Percentiles rank a stretch among this genome's conserved stretches.
These are phyloP conservation scores for Diutina ranongensis DNA, from an alignment of 1,139 yeast genomes.

Conservation along the genomic window DNA sequence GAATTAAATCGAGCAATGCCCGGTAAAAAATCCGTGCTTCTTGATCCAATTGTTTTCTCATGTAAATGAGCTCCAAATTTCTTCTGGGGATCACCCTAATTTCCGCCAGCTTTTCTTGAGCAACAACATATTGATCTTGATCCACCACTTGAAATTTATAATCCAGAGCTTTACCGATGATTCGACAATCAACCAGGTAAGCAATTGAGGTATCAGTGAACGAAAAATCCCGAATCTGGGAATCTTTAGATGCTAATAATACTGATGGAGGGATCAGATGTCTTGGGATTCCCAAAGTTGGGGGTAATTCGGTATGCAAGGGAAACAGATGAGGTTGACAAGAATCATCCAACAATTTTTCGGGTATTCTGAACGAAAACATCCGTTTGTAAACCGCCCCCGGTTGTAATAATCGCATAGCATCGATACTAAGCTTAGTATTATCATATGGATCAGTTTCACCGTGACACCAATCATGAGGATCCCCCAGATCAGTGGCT, in stretches of 20 bases:
- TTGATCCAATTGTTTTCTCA: slow-evolving; percentile 8
- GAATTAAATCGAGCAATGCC: slow-evolving; percentile 26
- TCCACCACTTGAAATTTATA: slow-evolving; percentile 13
- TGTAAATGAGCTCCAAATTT: slow-evolving; percentile 13
- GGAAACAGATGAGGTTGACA: slow-evolving; percentile 25
- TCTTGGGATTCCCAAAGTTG: slow-evolving; percentile 20
- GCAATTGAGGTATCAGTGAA: slow-evolving; percentile 23
- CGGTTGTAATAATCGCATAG: slow-evolving; percentile 22
- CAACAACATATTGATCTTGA: slow-evolving; percentile 27
- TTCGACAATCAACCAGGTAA: slow-evolving; percentile 29
- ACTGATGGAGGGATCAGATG: slow-evolving; percentile 4
- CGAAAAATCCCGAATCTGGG: slow-evolving; percentile 19
- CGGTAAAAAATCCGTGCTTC: slow-evolving; percentile 17
- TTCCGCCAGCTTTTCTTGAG: slow-evolving; percentile 23
- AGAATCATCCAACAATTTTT: slow-evolving; percentile 25
- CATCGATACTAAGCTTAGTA: slow-evolving; percentile 21
- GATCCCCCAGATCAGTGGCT: slow-evolving; percentile 35
- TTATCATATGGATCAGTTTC: slow-evolving; percentile 35
- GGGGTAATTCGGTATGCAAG: slow-evolving; percentile 27
- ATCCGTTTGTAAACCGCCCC: slow-evolving; percentile 24
- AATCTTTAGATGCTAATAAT: not conserved
- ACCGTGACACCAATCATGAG: slow-evolving; percentile 39
- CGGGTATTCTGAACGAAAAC: slow-evolving; percentile 32
- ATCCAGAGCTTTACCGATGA: slow-evolving; percentile 31
- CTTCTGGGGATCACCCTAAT: slow-evolving; percentile 25